Evolutionary conservation across 108 stramenopile species (phyloP), one percentile per base, ranked within the genome.

Genomic region (Craspedostauros australis): DNA sequence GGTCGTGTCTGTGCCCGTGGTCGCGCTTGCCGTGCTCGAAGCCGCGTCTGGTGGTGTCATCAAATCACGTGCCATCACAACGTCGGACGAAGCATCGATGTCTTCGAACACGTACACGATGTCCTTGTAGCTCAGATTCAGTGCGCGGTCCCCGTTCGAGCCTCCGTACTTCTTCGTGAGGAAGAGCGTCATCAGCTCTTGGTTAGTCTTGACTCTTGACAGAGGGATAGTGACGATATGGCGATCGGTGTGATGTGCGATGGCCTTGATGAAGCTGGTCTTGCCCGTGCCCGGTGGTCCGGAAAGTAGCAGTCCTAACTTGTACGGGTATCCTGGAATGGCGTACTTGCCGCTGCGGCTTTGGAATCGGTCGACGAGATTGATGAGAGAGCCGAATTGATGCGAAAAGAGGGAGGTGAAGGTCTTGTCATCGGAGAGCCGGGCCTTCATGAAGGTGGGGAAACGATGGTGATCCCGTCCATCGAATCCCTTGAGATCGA

Each of bases 221-320:
- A 88, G 62, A 14, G 73, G 71, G 4, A 91, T 68, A 62, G 74
- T 76, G 42, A 91, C 77, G 44, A 91, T 82, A 41, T 78, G 79
- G 14, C 89, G 72, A 14, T 73, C 66, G 14, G 83, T 87, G 45
- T 75, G 28, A 27, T 76, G 52, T 5, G 85, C 89, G 37, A 91
- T 31, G 1, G 83, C 82, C 64, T 91, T 91, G 66, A 86, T 91
- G 47, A 91, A 25, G 41, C 56, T 61, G 0, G 95, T 96, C 60
- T 95, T 95, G 8, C 95, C 95, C 14, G 95, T 94, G 2, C 95
- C 95, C 8, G 95, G 95, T 0, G 92, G 92, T 25, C 90, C 90
- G 50, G 78, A 60, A 22, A 84, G 51, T 27, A 88, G 68, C 0
- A 83, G 56, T 2, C 95, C 95, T 11, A 91, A 76, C 56, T 91